Base-by-base conservation (phyloP, 2,329 filamentous ascomycete species). In the Exophiala aquamarina region DNA sequence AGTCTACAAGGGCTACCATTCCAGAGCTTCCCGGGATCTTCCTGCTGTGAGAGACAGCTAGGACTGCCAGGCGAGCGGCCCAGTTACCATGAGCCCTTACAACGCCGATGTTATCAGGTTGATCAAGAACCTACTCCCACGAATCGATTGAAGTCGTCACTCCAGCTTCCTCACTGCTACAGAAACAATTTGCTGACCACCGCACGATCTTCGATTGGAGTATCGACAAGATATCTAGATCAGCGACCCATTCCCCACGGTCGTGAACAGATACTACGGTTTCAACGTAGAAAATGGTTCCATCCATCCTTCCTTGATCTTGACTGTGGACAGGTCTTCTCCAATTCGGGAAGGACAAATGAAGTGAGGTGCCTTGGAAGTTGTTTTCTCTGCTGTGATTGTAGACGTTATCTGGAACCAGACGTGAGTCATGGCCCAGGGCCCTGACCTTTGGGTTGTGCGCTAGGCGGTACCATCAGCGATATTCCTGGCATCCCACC, bases 191-290 rank as follows among this genome's bases (percentile, higher is more conserved):
- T 15, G 5, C 6, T 6, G 6, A 6, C 23, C 23, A 26, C 11
- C 11, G 6, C 23, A 6, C 23, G 11, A 14, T 15, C 19, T 3
- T 3, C 14, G 15, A 11, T n/a, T 17, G 21, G 11, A 19, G 3
- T 40, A 23, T 11, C 13, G 11, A 10, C 13, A 50, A 29, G 15
- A 55, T 41, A 29, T 50, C 40, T 9, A 59, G 31, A 29, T 61
- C 58, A 7, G 46, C 58, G 3, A 61, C 49, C 58, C 56, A 59
- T 15, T 52, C 32, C 3, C 54, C 55, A 7, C 32, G 11, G 19
- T 59, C 58, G 26, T 49, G 47, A 2, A 59, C 56, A n/a, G 58
- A 61, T 14, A 59, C 23, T 1, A 61, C 17, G 2, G 48, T 41
- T 41, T 59, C 57, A 5, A 61, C 9, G 10, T 52, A 17, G 28